These are phyloP conservation scores for Talaromyces trachyspermus DNA, from an alignment of 495 filamentous ascomycete species.

Conservation along the genomic window DNA sequence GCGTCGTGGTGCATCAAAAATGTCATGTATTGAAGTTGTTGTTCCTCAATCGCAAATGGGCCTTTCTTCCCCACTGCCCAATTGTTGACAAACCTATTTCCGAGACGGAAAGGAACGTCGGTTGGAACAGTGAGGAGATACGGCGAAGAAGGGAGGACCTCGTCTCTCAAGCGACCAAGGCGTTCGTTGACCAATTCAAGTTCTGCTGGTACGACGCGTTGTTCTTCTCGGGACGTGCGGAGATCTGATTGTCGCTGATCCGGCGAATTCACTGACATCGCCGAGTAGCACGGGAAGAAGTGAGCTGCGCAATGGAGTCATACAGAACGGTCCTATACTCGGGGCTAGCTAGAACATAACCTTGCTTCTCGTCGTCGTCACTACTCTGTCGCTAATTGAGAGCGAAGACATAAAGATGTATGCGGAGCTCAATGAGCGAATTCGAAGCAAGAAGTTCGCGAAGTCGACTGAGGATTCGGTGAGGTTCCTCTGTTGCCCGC, in stretches of 20 bases:
- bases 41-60: conserved; percentile 40
- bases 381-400: conserved; percentile 1
- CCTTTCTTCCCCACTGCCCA: conserved; percentile 44
- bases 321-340: no score
- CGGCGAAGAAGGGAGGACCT: conserved; percentile 40
- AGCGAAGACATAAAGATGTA: no score
- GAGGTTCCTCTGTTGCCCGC: background rate
- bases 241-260: background rate
- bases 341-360: no score
- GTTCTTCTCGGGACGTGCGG: conserved; percentile 19
- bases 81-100: conserved; percentile 32
- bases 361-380: conserved; percentile 5
- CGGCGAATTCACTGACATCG: conserved; percentile 41
- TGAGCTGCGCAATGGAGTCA: background rate
- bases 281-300: conserved; percentile 7
- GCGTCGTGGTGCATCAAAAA: conserved; percentile 42
- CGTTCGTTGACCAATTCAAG: conserved; percentile 31
- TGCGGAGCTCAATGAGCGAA: no score
- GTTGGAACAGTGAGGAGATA: conserved; percentile 42
- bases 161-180: conserved; percentile 36
- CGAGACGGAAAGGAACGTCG: conserved; percentile 35
- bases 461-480: no score
- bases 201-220: conserved; percentile 21
- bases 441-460: no score
- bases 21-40: conserved; percentile 48